Conservation (phyloP, 257 asterid genomes). For the Petrea volubilis region DNA sequence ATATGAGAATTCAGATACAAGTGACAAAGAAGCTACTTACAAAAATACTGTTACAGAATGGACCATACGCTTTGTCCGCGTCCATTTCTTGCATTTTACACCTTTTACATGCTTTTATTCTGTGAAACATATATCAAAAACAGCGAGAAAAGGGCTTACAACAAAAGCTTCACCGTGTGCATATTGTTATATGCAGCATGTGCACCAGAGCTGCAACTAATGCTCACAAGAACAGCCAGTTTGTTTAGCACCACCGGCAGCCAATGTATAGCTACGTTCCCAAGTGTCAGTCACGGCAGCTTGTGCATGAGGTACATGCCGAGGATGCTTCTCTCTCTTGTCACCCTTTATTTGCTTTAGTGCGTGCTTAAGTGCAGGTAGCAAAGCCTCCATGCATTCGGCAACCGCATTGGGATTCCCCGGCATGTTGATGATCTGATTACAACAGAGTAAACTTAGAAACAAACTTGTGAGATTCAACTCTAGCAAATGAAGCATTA, state of each 20-base stretch:
- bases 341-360: constrained; percentile 68
- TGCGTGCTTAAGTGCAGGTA: constrained; percentile 96
- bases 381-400: constrained; percentile 89
- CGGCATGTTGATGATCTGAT: constrained; percentile 95
- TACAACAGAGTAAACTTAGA: background rate
- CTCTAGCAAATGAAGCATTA: too few species aligned
- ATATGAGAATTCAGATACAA: too few species aligned
- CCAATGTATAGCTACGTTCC: constrained; percentile 46
- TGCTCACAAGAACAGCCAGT: constrained; percentile 52
- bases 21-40: too few species aligned
- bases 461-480: background rate
- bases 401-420: constrained; percentile 98
- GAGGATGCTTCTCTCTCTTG: constrained; percentile 61
- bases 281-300: constrained; percentile 44
- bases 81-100: too few species aligned
- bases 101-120: background rate
- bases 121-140: background rate
- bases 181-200: too few species aligned
- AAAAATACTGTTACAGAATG: too few species aligned
- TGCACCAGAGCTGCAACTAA: constrained; percentile 23
- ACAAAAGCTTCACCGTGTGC: too few species aligned
- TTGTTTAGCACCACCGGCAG: constrained; percentile 35
- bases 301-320: constrained; percentile 45
- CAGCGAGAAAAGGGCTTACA: too few species aligned
- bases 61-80: too few species aligned